phyloP scores from a whole-genome alignment of 768 basidiomycete species.

The Lactarius hatsudake region DNA sequence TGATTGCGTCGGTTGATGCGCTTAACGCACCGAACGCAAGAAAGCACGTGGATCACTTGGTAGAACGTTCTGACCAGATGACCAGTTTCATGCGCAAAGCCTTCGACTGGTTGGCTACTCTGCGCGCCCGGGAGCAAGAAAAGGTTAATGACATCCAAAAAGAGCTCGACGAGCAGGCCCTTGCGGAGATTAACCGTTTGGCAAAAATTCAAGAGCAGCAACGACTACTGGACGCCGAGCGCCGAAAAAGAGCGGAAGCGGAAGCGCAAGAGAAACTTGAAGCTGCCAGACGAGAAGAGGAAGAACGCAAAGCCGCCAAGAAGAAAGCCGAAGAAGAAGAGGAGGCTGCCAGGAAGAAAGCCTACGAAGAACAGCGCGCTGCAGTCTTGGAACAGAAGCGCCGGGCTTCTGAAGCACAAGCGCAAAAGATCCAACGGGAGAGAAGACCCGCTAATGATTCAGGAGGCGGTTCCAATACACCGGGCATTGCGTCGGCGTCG shows the following conservation, averaged over 20 bases:
- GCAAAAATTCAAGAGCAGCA: constrained; percentile 6
- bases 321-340: constrained; percentile 10
- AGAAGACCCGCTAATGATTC: background rate
- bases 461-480: background rate
- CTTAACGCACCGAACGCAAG: background rate
- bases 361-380: constrained; percentile 15
- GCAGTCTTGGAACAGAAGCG: constrained; percentile 12
- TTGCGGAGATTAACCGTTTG: background rate
- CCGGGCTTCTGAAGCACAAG: background rate
- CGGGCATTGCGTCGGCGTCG: background rate
- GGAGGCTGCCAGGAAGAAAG: constrained; percentile 1
- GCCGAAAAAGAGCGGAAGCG: constrained; percentile 7
- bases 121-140: constrained; percentile 11
- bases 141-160: background rate
- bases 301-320: constrained; percentile 8
- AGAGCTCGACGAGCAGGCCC: constrained; percentile 14
- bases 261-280: constrained; percentile 13
- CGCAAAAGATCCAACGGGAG: constrained; percentile 17
- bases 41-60: background rate
- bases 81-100: background rate
- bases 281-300: constrained; percentile 12
- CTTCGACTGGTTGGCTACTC: constrained; percentile 8
- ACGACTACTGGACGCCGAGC: constrained; percentile 8
- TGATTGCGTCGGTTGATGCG: constrained; percentile 6
- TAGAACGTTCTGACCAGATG: constrained; percentile 16